phyloP scores from a whole-genome alignment of 2,329 filamentous ascomycete species.

The Aspergillus transmontanensis region DNA sequence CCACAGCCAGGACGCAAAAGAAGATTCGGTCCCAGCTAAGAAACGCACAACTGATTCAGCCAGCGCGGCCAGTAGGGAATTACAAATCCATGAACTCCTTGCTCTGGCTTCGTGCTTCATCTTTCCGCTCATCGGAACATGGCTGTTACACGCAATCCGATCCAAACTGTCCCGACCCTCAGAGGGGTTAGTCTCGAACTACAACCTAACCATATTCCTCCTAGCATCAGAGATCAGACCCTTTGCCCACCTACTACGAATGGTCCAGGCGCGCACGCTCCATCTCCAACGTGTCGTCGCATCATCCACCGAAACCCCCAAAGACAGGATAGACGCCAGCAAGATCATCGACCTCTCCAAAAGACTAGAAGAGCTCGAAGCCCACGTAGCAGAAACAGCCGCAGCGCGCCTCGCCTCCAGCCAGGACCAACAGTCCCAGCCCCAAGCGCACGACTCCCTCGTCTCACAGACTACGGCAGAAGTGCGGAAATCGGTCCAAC shows the following conservation, averaged over 20 bases:
- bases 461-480: slow-evolving; percentile 51
- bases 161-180: slow-evolving; percentile 79
- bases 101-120: slow-evolving; percentile 79
- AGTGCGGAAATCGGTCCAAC: slow-evolving; percentile 68
- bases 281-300: slow-evolving; percentile 75
- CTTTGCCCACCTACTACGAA: slow-evolving; percentile 75
- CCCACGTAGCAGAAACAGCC: slow-evolving; percentile 49
- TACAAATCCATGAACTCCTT: slow-evolving; percentile 73
- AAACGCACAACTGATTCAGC: slow-evolving; percentile 23
- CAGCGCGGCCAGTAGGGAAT: slow-evolving; percentile 58
- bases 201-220: slow-evolving; percentile 89
- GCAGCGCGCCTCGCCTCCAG: slow-evolving; percentile 24
- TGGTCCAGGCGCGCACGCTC: slow-evolving; percentile 77
- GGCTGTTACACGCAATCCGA: slow-evolving; percentile 78
- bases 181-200: slow-evolving; percentile 86
- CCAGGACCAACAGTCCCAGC: slow-evolving; percentile 20
- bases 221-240: slow-evolving; percentile 85
- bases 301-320: slow-evolving; percentile 34
- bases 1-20: slow-evolving; percentile 17
- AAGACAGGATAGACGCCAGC: slow-evolving; percentile 27
- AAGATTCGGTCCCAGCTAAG: slow-evolving; percentile 4
- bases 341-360: slow-evolving; percentile 60
- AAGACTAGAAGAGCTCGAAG: slow-evolving; percentile 72
- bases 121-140: slow-evolving; percentile 77
- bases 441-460: slow-evolving; percentile 37